A percentile compares a stretch with the other conserved stretches of the same genome.
Conservation (phyloP, 2,329 filamentous ascomycete species). For the Onygenales sp. region DNA sequence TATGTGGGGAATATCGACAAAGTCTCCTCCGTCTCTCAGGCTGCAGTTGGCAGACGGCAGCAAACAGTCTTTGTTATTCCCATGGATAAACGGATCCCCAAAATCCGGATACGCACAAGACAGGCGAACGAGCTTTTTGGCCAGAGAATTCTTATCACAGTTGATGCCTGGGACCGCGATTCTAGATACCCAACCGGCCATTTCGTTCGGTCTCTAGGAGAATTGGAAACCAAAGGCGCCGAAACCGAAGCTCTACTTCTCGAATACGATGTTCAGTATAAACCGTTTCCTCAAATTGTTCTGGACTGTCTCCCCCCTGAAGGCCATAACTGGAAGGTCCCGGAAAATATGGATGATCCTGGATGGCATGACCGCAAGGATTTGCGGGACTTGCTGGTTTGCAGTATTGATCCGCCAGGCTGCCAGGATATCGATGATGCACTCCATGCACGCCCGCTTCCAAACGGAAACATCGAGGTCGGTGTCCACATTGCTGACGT, state of each 20-base stretch:
- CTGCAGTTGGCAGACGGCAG: slow-evolving; percentile 69
- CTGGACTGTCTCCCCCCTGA: slow-evolving; percentile 85
- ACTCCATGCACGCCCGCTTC: slow-evolving; percentile 71
- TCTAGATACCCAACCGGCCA: slow-evolving; percentile 88
- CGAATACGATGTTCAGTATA: slow-evolving; percentile 95
- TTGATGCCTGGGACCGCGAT: slow-evolving; percentile 91
- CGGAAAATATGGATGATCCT: slow-evolving; percentile 64
- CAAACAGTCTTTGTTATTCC: slow-evolving; percentile 92
- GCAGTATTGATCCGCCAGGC: slow-evolving; percentile 91
- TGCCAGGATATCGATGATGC: slow-evolving; percentile 99
- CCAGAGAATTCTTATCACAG: slow-evolving; percentile 83
- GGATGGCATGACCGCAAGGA: slow-evolving; percentile 83
- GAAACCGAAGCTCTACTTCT: slow-evolving; percentile 91
- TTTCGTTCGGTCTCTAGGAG: slow-evolving; percentile 84
- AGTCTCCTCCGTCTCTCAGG: slow-evolving; percentile 65
- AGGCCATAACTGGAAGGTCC: slow-evolving; percentile 90
- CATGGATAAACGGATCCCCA: slow-evolving; percentile 97
- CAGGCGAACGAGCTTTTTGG: slow-evolving; percentile 83
- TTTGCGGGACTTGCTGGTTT: slow-evolving; percentile 76
- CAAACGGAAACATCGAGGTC: slow-evolving; percentile 91
- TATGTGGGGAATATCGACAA: slow-evolving; percentile 94
- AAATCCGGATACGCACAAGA: slow-evolving; percentile 84
- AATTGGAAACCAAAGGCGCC: slow-evolving; percentile 92
- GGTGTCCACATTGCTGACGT: slow-evolving; percentile 98
- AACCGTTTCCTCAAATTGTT: slow-evolving; percentile 91